Evolutionary conservation across 2,329 filamentous ascomycete species (phyloP).

Genomic region (Leptographium wingfieldii): DNA sequence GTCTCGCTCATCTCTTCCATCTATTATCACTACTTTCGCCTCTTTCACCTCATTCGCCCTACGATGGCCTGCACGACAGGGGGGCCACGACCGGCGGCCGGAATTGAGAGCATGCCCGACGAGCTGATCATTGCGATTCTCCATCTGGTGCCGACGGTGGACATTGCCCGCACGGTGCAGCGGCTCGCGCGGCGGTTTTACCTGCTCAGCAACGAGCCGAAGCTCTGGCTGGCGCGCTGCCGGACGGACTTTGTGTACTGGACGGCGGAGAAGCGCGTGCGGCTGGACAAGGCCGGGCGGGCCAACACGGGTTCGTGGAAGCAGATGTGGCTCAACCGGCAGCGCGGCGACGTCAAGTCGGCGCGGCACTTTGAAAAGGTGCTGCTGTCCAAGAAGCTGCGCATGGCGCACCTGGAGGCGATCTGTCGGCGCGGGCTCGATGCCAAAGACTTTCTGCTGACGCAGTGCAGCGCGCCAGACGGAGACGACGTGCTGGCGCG

Average conservation of each 20-base stretch:
- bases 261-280: constrained; percentile 50
- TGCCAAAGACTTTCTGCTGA: constrained; percentile 70
- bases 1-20: not conserved
- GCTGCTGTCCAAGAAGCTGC: constrained; percentile 55
- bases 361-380: constrained; percentile 51
- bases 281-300: constrained; percentile 38
- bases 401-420: constrained; percentile 55
- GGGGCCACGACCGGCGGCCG: constrained; percentile 15
- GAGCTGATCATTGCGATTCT: constrained; percentile 78
- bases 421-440: constrained; percentile 71
- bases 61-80: not conserved
- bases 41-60: not conserved
- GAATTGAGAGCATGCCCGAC: constrained; percentile 50
- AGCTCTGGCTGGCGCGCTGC: constrained; percentile 76
- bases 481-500: constrained; percentile 66
- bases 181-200: constrained; percentile 50
- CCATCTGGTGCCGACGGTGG: constrained; percentile 43
- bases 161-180: constrained; percentile 36
- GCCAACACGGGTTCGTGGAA: constrained; percentile 55
- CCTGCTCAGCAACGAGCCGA: constrained; percentile 53
- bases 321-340: constrained; percentile 45
- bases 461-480: constrained; percentile 45
- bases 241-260: constrained; percentile 58
- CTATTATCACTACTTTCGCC: not conserved
- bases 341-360: constrained; percentile 37